These are phyloP conservation scores for Claviceps pazoutovae DNA, from an alignment of 2,329 filamentous ascomycete species.

Conservation along the genomic window DNA sequence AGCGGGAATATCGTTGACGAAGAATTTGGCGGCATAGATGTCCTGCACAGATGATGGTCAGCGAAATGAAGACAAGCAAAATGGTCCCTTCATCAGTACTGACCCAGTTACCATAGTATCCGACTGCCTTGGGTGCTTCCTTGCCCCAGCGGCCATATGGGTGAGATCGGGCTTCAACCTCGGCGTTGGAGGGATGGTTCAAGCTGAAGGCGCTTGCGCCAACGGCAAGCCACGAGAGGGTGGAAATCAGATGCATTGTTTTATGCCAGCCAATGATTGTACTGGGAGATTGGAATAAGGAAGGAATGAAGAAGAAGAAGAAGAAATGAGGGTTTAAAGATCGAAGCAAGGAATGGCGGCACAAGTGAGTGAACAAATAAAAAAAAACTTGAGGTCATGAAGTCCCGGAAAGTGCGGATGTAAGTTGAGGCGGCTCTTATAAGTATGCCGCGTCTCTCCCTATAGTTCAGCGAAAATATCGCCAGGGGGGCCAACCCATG, in stretches of 20 bases:
- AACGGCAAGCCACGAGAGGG: constrained; percentile 1
- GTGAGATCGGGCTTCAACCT: background rate
- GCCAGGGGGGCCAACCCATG: background rate
- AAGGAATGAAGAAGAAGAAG: background rate
- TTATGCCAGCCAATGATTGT: background rate
- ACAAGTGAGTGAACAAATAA: background rate
- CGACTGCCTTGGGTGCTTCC: background rate
- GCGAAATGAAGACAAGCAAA: background rate
- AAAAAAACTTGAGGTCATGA: background rate
- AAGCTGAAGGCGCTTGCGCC: background rate
- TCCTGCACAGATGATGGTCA: constrained; percentile 22
- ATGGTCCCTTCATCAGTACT: background rate
- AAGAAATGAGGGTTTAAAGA: background rate
- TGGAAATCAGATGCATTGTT: constrained; percentile 1
- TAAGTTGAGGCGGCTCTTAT: background rate
- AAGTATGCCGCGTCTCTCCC: background rate
- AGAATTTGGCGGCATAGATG: constrained; percentile 60
- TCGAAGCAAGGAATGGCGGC: background rate
- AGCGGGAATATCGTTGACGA: constrained; percentile 53
- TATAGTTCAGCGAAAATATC: background rate
- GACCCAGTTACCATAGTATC: constrained; percentile 1
- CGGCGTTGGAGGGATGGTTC: background rate
- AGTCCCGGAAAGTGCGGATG: background rate
- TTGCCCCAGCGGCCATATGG: too few species aligned
- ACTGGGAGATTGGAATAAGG: background rate